Evolutionary conservation across 1,284 basidiomycete species (phyloP).

Genomic region (Ustilago sp.): DNA sequence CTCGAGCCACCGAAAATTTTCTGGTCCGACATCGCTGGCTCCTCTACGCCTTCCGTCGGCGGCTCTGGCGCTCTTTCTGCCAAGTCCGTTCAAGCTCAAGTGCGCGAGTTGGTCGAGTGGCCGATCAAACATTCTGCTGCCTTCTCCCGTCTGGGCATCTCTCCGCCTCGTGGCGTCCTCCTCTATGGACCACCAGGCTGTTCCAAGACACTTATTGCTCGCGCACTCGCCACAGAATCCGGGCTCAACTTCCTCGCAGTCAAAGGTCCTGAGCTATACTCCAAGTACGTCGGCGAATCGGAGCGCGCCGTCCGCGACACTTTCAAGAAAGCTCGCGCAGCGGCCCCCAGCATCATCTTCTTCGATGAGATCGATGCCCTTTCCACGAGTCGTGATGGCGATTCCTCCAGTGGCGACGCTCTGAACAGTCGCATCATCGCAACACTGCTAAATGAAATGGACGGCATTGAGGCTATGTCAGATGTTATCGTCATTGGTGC

Average conservation of each 20-base stretch:
- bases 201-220: conserved; percentile 93
- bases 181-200: conserved; percentile 98
- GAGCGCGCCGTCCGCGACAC: conserved; percentile 94
- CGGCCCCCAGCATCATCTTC: conserved; percentile 93
- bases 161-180: conserved; percentile 88
- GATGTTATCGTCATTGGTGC: conserved; percentile 95
- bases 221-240: conserved; percentile 92
- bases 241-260: conserved; percentile 98
- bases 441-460: conserved; percentile 93
- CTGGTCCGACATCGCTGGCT: conserved; percentile 80
- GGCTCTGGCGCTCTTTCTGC: conserved; percentile 34
- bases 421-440: conserved; percentile 90
- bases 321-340: conserved; percentile 92
- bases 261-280: conserved; percentile 96
- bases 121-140: conserved; percentile 86
- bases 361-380: conserved; percentile 98
- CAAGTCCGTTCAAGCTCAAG: conserved; percentile 56
- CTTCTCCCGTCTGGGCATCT: conserved; percentile 87
- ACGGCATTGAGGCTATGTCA: conserved; percentile 91
- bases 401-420: conserved; percentile 72
- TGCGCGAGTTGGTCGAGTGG: conserved; percentile 78
- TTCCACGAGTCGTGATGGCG: conserved; percentile 80
- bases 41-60: conserved; percentile 35
- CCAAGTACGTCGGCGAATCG: conserved; percentile 97
- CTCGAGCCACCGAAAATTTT: conserved; percentile 84